phyloP scores from a whole-genome alignment of 202 grass and related monocot species.

The Digitaria exilis region DNA sequence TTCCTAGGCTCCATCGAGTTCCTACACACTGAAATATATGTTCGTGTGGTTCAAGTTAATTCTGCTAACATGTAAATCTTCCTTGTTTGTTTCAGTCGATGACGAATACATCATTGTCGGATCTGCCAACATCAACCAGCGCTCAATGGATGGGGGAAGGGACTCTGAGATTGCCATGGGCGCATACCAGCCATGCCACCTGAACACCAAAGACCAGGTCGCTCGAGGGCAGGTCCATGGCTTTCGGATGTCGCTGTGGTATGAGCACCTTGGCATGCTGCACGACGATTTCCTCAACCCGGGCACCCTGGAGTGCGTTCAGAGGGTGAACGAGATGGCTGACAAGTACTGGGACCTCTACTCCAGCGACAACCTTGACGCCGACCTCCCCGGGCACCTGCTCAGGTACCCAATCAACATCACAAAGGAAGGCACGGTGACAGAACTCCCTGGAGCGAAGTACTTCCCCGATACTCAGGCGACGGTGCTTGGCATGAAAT shows the following conservation, averaged over 20 bases:
- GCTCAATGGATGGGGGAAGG: slow-evolving; percentile 90
- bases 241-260: slow-evolving; percentile 93
- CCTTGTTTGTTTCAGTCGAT: slow-evolving; percentile 55
- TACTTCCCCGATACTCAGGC: slow-evolving; percentile 81
- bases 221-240: slow-evolving; percentile 83
- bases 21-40: no score
- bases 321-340: slow-evolving; percentile 78
- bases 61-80: neutral
- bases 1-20: neutral
- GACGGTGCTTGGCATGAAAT: slow-evolving; percentile 55
- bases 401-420: slow-evolving; percentile 69
- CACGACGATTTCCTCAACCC: slow-evolving; percentile 65
- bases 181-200: slow-evolving; percentile 65
- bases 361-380: slow-evolving; percentile 42
- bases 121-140: slow-evolving; percentile 96
- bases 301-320: slow-evolving; percentile 59
- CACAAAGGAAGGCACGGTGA: slow-evolving; percentile 50
- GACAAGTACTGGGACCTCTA: slow-evolving; percentile 87
- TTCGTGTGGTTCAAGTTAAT: no score
- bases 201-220: slow-evolving; percentile 54
- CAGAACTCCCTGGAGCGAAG: slow-evolving; percentile 60
- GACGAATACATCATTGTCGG: slow-evolving; percentile 92
- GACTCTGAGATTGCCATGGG: slow-evolving; percentile 97
- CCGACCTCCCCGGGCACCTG: slow-evolving; percentile 85
- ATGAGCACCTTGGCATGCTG: slow-evolving; percentile 87